Conservation (phyloP, 2,329 filamentous ascomycete species). For the Hypoxylon sp. region DNA sequence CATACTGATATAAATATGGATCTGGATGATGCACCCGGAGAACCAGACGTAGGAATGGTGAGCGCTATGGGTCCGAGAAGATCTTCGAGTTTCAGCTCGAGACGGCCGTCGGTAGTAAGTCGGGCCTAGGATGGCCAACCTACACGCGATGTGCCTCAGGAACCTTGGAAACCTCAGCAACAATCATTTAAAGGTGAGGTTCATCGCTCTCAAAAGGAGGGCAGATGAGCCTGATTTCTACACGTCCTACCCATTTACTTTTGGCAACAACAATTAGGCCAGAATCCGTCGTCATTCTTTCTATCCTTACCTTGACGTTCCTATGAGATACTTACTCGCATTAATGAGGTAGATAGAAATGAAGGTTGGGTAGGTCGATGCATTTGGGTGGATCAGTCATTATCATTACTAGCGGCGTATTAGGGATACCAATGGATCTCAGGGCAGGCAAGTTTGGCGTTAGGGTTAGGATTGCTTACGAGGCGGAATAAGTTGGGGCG, state of each 20-base stretch:
- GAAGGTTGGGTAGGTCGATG: slow-evolving; percentile 27
- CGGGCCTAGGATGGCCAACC: slow-evolving; percentile 57
- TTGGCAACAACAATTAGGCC: slow-evolving; percentile 8
- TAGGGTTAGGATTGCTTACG: slow-evolving; percentile 21
- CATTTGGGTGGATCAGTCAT: slow-evolving; percentile 39
- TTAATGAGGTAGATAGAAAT: slow-evolving; percentile 19
- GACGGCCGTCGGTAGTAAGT: slow-evolving; percentile 64
- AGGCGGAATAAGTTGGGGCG: slow-evolving; percentile 28
- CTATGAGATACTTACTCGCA: slow-evolving; percentile 6
- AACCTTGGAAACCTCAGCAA: too few relatives aligned
- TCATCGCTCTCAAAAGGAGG: background rate
- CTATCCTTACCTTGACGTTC: slow-evolving; percentile 9
- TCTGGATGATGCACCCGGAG: slow-evolving; percentile 71
- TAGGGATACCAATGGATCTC: slow-evolving; percentile 33
- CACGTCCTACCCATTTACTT: slow-evolving; percentile 3
- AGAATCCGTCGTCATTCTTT: slow-evolving; percentile 15
- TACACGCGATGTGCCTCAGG: slow-evolving; percentile 10
- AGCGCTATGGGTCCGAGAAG: slow-evolving; percentile 57
- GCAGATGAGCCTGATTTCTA: slow-evolving; percentile 6
- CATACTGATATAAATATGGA: slow-evolving; percentile 63
- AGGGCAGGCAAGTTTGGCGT: slow-evolving; percentile 21
- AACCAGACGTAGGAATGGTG: slow-evolving; percentile 64
- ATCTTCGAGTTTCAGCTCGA: slow-evolving; percentile 64
- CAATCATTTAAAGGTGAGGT: background rate
- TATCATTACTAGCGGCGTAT: slow-evolving; percentile 41